Evolutionary conservation across 2,329 filamentous ascomycete genomes (phyloP).

Genomic region (Sporothrix brunneoviolacea): DNA sequence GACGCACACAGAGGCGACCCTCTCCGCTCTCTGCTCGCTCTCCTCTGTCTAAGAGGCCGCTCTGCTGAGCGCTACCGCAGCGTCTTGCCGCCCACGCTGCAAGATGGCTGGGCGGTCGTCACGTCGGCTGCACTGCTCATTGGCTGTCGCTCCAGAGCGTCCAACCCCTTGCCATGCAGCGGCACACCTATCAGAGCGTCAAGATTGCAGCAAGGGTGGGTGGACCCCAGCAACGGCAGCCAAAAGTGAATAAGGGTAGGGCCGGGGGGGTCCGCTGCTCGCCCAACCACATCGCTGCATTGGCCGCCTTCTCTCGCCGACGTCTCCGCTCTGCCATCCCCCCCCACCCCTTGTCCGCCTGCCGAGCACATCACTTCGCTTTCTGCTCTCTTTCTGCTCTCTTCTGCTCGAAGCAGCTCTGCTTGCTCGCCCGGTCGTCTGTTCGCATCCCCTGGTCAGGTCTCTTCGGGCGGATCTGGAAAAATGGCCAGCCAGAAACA

Average conservation of each 20-base stretch:
- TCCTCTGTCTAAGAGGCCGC: background rate
- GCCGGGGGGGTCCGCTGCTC: background rate
- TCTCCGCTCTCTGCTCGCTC: too few relatives aligned
- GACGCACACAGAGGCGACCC: background rate
- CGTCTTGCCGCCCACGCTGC: constrained; percentile 39
- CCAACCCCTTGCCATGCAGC: constrained; percentile 13
- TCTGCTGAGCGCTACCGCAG: background rate
- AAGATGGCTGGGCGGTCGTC: constrained; percentile 33
- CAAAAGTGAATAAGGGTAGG: constrained; percentile 6
- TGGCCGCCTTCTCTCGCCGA: constrained; percentile 8
- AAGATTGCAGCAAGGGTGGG: constrained; percentile 23
- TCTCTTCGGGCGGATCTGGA: background rate
- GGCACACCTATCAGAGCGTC: constrained; percentile 29
- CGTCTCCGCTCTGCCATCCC: background rate
- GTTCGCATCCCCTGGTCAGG: background rate
- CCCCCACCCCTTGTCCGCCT: background rate
- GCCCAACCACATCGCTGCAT: constrained; percentile 12
- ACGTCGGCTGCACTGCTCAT: constrained; percentile 31
- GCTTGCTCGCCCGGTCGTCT: background rate
- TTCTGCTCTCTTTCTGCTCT: background rate
- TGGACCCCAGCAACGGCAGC: constrained; percentile 14
- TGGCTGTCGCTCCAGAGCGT: constrained; percentile 24
- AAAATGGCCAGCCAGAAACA: background rate
- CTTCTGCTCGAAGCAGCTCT: too few relatives aligned
- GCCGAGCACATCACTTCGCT: constrained; percentile 14